Evolutionary conservation across 192 early-diverging fungal genomes (phyloP), one percentile per base, ranked within the genome.

Genomic region (Linnemannia elongata): DNA sequence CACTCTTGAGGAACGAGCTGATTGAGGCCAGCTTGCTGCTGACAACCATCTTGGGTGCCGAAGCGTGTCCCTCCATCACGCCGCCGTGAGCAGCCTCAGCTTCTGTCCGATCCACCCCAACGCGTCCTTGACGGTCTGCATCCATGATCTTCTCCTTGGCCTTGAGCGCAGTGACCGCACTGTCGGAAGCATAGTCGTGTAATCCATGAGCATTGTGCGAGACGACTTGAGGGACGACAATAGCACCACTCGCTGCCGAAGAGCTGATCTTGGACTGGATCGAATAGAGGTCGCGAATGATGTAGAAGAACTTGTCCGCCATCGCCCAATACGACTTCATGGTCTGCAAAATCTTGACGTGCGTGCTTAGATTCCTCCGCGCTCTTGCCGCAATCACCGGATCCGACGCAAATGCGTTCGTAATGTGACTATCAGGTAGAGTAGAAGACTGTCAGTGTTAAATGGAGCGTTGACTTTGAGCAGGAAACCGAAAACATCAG

Each of bases 271-370:
- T 87, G 79, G 85, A 87, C 72, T 87, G 85, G 33, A 87, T 87
- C 52, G 85, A 87, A 42, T 87, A 87, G 6, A 87, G 72, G 54
- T 87, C 85, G 8, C 85, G 85, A 75, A 87, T 87, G 44, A 87
- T 87, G 44, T 87, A 87, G 55, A 87, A 87, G 41, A 92, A 86
- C 42, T 91, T 93, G 69, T 88, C 89, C 1, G 91, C 89, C 82
- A 91, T 93, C 15, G 89, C 89, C 92, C 92, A 93, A 41, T 88
- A 90, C 8, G 81, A 69, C 70, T 83, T 78, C 88, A 92, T 89
- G 30, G 79, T 78, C 72, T 87, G 76, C 7, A 92, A 39, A 18
- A 88, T 83, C 70, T 83, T 82, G 68, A 90, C 85, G 68, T 90
- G 83, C 8, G 82, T 82, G 27, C 71, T 87, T 10, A 93, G 72